Percentiles rank a stretch among this genome's conserved stretches.
Conservation (phyloP, 768 basidiomycete genomes). For the Kwoniella sp. region DNA sequence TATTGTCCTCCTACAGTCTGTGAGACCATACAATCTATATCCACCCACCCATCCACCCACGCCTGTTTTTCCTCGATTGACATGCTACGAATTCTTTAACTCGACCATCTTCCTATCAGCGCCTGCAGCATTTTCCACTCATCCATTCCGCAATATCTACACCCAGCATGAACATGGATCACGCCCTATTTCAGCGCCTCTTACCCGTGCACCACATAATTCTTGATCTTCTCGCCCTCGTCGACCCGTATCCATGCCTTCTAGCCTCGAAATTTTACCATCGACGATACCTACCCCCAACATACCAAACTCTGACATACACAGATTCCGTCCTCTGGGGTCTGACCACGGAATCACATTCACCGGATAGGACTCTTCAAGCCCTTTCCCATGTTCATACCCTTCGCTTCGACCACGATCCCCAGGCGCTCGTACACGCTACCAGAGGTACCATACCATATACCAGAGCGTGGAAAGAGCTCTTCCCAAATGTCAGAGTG, state of each 20-base stretch:
- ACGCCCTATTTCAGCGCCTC: background rate
- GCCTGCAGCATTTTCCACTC: no score
- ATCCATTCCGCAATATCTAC: no score
- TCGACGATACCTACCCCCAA: background rate
- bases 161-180: no score
- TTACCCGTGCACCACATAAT: background rate
- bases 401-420: background rate
- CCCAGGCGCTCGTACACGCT: background rate
- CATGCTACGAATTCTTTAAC: no score
- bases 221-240: background rate
- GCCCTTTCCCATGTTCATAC: background rate
- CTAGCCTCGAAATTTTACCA: background rate
- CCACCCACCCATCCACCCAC: no score
- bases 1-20: no score
- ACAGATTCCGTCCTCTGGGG: background rate
- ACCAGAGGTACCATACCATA: background rate
- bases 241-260: background rate
- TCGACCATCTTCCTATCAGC: no score
- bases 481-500: background rate
- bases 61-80: no score
- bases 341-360: background rate
- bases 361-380: background rate
- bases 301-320: background rate
- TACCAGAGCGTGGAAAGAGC: background rate
- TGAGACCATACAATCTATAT: no score